A percentile compares a stretch with the other conserved stretches of the same genome.
phyloP scores from a whole-genome alignment of 148 eudicot species.

The Camellia sinensis region DNA sequence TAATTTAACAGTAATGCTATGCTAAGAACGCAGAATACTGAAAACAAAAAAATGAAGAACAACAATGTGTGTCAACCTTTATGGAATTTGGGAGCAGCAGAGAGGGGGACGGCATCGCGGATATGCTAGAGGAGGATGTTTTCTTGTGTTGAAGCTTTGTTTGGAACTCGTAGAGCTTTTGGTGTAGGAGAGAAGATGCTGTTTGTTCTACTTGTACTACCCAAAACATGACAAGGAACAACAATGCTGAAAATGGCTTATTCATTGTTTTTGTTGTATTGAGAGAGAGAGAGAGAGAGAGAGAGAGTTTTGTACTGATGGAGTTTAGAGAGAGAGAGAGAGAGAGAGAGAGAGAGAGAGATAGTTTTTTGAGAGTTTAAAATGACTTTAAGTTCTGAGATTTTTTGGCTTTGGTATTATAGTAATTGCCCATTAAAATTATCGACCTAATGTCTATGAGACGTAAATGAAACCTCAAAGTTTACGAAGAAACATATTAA shows the following conservation, averaged over 20 bases:
- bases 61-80: background rate
- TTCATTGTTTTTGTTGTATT: slow-evolving; percentile 11
- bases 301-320: background rate
- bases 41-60: background rate
- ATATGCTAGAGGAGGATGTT: background rate
- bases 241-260: slow-evolving; percentile 1
- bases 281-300: background rate
- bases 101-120: background rate
- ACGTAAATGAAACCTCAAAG: too few relatives aligned
- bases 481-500: too few relatives aligned
- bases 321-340: too few relatives aligned
- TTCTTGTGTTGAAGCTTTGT: slow-evolving; percentile 11
- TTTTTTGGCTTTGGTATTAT: background rate
- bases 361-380: background rate
- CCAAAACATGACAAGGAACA: slow-evolving; percentile 11
- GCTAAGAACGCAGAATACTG: too few relatives aligned
- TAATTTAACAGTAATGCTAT: too few relatives aligned
- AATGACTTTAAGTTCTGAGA: background rate
- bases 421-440: too few relatives aligned
- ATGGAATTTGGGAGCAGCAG: background rate
- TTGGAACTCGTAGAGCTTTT: slow-evolving; percentile 29
- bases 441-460: too few relatives aligned
- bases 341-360: too few relatives aligned
- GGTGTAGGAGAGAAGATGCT: slow-evolving; percentile 14
- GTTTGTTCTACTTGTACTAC: background rate